Conservation (phyloP, 257 asterid genomes). For the Pogostemon cablin region DNA sequence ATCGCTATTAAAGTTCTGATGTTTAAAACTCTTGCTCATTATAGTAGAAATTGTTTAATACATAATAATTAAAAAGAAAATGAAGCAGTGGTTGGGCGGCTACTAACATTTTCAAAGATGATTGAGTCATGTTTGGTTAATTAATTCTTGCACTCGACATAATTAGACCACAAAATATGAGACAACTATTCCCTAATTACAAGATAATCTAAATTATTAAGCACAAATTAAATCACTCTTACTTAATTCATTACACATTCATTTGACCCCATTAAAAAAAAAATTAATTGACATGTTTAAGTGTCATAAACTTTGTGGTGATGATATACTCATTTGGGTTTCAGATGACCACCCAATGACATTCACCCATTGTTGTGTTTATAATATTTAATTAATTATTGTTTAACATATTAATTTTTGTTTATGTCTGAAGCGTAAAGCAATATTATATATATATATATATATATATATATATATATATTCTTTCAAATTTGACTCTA, state of each 20-base stretch:
- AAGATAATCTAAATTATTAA: conserved; percentile 46
- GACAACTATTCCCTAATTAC: conserved; percentile 27
- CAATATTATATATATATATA: too few species aligned
- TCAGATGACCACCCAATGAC: conserved; percentile 23
- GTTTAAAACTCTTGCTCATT: neutral
- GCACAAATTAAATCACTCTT: conserved; percentile 18
- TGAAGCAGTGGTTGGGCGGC: conserved; percentile 14
- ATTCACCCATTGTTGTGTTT: neutral
- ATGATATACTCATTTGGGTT: conserved; percentile 15
- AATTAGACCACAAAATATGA: conserved; percentile 25
- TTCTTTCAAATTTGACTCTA: too few species aligned
- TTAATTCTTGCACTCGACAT: conserved; percentile 31
- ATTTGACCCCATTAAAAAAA: neutral
- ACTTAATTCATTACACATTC: conserved; percentile 7
- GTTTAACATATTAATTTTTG: neutral
- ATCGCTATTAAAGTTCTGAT: too few species aligned
- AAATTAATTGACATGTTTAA: conserved; percentile 31
- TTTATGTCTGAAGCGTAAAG: neutral
- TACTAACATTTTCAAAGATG: conserved; percentile 29
- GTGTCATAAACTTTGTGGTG: conserved; percentile 39
- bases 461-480: too few species aligned
- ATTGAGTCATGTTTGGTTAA: conserved; percentile 28
- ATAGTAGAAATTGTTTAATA: neutral
- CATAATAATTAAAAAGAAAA: neutral
- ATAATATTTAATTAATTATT: too few species aligned